Evolutionary conservation across 192 early-diverging fungal genomes (phyloP), one percentile per base, ranked within the genome.

Genomic region (Linnemannia exigua): DNA sequence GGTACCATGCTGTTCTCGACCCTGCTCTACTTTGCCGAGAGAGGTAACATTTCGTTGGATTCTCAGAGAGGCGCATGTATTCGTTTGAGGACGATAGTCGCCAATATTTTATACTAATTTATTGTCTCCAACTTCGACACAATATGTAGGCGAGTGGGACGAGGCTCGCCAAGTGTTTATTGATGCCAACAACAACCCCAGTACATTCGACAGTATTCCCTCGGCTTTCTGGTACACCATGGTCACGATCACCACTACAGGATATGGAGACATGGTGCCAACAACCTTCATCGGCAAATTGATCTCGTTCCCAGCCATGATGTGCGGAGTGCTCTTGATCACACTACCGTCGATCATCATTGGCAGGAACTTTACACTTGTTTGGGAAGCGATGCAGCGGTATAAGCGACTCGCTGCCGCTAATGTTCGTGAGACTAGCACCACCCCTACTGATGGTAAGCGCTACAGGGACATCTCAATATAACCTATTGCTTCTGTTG

Each of bases 331-430:
- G 2, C 69, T 95, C 84, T 83, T 96, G 33, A 96, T 96, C 82
- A 94, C 95, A 0, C 76, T 96, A 76, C 95, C 95, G 16, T 96
- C 95, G 8, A 96, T 96, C 72, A 95, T 96, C 76, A 94, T 96
- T 46, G 95, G 95, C 25, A 85, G 95, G 44, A 95, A 96, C 79
- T 96, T 95, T 79, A 95, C 95, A 5, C 88, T 94, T 61, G 95
- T 96, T 20, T 96, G 95, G 95, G 95, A 96, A 75, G 91, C 91
- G 9, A 93, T 94, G 93, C 76, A 90, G 31, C 87, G 89, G 16
- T 88, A 87, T 58, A 82, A 78, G 69, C 74, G 88, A 1, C 67
- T 79, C 9, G 77, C 75, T 41, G 71, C 80, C 14, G 77, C 70
- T 5, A 87, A 85, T 67, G 52, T 46, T 15, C 79, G 85, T 4